phyloP scores from a whole-genome alignment of 345 rosid species.

The Aurinia saxatilis region DNA sequence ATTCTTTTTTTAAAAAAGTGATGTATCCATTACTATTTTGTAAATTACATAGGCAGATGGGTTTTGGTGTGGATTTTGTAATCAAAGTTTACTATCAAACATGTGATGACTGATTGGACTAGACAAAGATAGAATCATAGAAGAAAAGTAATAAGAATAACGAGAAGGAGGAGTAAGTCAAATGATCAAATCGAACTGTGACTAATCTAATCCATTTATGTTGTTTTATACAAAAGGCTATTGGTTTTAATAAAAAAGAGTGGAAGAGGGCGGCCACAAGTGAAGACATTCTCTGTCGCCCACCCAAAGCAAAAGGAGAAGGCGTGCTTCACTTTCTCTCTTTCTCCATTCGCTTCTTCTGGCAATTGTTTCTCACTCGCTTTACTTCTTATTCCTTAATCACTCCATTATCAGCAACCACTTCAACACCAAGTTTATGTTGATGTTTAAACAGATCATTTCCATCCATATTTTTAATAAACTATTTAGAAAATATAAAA shows the following conservation, averaged over 20 bases:
- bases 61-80: background rate
- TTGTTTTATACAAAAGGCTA: too few species aligned
- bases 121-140: background rate
- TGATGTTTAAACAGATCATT: too few species aligned
- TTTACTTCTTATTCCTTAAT: background rate
- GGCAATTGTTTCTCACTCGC: background rate
- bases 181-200: background rate
- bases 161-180: slow-evolving; percentile 24
- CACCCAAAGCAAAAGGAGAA: slow-evolving; percentile 24
- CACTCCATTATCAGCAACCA: background rate
- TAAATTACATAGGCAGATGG: background rate
- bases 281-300: slow-evolving; percentile 30
- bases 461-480: too few species aligned
- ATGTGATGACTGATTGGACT: background rate
- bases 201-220: slow-evolving; percentile 11
- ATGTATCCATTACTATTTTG: background rate
- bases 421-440: background rate
- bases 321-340: slow-evolving; percentile 20
- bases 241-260: background rate
- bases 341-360: slow-evolving; percentile 1
- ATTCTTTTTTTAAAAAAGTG: too few species aligned
- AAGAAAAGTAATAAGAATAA: slow-evolving; percentile 3
- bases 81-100: too few species aligned
- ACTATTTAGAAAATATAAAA: too few species aligned
- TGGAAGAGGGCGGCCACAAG: slow-evolving; percentile 29